Evolutionary conservation across 148 eudicot species (phyloP), one percentile per base, ranked within the genome.

Genomic region (Chenopodium formosanum): DNA sequence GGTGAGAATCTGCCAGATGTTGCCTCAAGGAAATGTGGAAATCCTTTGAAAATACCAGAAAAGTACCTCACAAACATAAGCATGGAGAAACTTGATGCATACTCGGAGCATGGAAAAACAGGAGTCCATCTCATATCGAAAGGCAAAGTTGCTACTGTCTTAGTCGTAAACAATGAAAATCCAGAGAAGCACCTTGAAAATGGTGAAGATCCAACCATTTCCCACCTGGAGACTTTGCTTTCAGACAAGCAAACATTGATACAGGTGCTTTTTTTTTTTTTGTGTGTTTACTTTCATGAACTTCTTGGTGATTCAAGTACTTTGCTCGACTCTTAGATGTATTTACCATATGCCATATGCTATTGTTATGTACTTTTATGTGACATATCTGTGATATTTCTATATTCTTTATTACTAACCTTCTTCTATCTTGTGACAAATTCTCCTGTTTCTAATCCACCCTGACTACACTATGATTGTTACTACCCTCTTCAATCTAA

Each of bases 71-170:
- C 87, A 75, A 68, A 74, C 79, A 73, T 70, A 81, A 82, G 84
- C 53, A 50, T 50, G 77, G 86, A 86, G 76, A 83, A 77, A 66
- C 82, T 74, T 63, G 88, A 86, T 78, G 78, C 71, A 75, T 86
- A 72, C 83, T 78, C 80, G 37, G 77, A 82, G 70, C 85, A 91
- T 48, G 85, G 80, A 83, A 85, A 85, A 78, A 86, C 78, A 46
- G 93, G 98, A 69, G 80, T 70, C 78, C 82, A 74, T 69, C 87
- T 94, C 72, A 79, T 87, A 68, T 88, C 97, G 76, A 81, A 87
- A 77, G 95, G 97, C 79, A 94, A 93, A 78, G 85, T 89, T 83
- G 97, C 94, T 60, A 81, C 85, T 76, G 75, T 90, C 86, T 82
- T 94, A 71, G 82, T 86, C 47, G 56, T 92, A 86, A 81, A 78